Conservation (phyloP, 805 yeast genomes). For the Sugiyamaella boreocaroliniensis region DNA sequence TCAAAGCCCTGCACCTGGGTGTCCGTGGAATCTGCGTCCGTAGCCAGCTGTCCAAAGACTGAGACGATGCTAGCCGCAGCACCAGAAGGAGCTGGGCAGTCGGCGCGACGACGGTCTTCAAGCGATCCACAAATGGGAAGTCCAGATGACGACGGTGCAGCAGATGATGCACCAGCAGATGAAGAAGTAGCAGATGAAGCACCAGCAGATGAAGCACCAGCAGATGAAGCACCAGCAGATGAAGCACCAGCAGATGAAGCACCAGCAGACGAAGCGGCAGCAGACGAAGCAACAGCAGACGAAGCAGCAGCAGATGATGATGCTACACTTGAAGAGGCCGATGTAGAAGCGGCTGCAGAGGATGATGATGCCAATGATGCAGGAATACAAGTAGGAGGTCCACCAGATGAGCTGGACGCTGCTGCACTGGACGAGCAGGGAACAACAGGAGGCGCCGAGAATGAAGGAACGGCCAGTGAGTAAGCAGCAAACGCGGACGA, state of each 20-base stretch:
- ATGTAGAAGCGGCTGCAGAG: background rate
- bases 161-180: conserved; percentile 10
- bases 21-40: conserved; percentile 9
- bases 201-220: background rate
- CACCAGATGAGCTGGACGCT: background rate
- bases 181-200: conserved; percentile 14
- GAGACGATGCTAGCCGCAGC: conserved; percentile 1
- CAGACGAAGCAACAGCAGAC: background rate
- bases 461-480: background rate
- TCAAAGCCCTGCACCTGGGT: conserved; percentile 6
- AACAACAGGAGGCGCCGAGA: conserved; percentile 1
- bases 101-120: background rate
- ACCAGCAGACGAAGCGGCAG: conserved; percentile 1
- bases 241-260: conserved; percentile 3
- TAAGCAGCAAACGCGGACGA: conserved; percentile 7
- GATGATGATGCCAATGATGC: background rate
- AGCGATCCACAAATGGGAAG: background rate
- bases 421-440: background rate
- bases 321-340: background rate
- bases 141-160: conserved; percentile 2
- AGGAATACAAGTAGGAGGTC: conserved; percentile 2
- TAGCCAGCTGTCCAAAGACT: conserved; percentile 6
- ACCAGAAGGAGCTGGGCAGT: background rate
- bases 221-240: background rate
- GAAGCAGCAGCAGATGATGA: background rate